Conservation (phyloP, 257 asterid genomes). For the Jaltomata sinuosa region DNA sequence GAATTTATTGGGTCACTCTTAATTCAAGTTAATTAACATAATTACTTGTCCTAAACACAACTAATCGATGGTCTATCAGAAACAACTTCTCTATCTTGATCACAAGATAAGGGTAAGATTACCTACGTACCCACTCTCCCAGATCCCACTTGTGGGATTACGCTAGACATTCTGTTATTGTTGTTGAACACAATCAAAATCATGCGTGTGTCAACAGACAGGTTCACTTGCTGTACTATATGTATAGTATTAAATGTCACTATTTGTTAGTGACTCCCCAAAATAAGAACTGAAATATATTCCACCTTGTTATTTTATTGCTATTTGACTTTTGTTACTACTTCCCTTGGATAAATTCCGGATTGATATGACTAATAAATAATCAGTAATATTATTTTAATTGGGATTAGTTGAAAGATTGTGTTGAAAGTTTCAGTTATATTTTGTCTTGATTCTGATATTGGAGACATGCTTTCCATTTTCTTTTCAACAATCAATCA, state of each 20-base stretch:
- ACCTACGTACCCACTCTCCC: no score
- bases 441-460: neutral
- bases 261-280: neutral
- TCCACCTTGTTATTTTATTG: neutral
- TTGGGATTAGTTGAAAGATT: neutral
- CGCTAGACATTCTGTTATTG: no score
- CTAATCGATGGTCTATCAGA: accelerated
- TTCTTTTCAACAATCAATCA: neutral
- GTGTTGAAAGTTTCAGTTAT: neutral
- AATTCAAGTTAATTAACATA: neutral
- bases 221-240: neutral
- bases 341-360: neutral
- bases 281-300: neutral
- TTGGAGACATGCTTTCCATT: neutral
- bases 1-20: neutral
- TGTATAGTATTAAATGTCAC: neutral
- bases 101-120: neutral
- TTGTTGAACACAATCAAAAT: neutral
- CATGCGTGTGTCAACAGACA: neutral
- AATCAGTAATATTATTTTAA: neutral
- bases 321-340: neutral
- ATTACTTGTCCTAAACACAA: neutral
- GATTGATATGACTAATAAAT: neutral
- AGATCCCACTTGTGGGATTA: no score
- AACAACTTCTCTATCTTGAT: neutral